A percentile compares a stretch with the other conserved stretches of the same genome.
These are phyloP conservation scores for Macrophomina tecta DNA, from an alignment of 2,329 filamentous ascomycete genomes.

Conservation along the genomic window DNA sequence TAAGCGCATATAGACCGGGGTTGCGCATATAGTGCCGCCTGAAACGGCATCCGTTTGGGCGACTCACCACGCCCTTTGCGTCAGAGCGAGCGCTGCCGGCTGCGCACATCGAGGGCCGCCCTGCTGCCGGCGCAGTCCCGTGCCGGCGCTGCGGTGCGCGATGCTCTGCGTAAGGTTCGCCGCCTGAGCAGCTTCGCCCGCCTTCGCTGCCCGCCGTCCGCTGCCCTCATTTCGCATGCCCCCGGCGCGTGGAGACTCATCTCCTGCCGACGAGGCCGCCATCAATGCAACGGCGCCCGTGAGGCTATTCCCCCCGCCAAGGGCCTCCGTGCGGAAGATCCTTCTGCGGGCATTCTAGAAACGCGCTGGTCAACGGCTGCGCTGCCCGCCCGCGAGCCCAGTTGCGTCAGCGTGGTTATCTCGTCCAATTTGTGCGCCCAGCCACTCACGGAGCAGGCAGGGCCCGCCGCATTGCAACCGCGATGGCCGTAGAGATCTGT, in stretches of 20 bases:
- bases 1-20: constrained; percentile 48
- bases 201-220: neutral
- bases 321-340: constrained; percentile 45
- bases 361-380: constrained; percentile 30
- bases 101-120: constrained; percentile 9
- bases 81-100: constrained; percentile 32
- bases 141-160: constrained; percentile 25
- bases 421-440: constrained; percentile 47
- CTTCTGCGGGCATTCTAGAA: constrained; percentile 51
- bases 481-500: constrained; percentile 46
- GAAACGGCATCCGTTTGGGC: constrained; percentile 50
- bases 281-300: constrained; percentile 18
- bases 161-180: constrained; percentile 26
- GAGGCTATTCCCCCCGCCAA: constrained; percentile 29
- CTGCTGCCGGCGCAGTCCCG: constrained; percentile 16
- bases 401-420: constrained; percentile 35
- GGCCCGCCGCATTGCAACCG: constrained; percentile 44
- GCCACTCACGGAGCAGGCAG: constrained; percentile 48
- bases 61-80: constrained; percentile 45
- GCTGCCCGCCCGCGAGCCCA: constrained; percentile 35
- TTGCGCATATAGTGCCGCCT: constrained; percentile 39
- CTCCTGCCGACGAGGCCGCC: constrained; percentile 20
- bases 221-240: constrained; percentile 21
- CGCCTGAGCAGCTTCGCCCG: neutral
- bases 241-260: constrained; percentile 24